A percentile compares a stretch with the other conserved stretches of the same genome.
These are phyloP conservation scores for Hypsizygus ulmarius DNA, from an alignment of 1,284 basidiomycete genomes.

Conservation along the genomic window DNA sequence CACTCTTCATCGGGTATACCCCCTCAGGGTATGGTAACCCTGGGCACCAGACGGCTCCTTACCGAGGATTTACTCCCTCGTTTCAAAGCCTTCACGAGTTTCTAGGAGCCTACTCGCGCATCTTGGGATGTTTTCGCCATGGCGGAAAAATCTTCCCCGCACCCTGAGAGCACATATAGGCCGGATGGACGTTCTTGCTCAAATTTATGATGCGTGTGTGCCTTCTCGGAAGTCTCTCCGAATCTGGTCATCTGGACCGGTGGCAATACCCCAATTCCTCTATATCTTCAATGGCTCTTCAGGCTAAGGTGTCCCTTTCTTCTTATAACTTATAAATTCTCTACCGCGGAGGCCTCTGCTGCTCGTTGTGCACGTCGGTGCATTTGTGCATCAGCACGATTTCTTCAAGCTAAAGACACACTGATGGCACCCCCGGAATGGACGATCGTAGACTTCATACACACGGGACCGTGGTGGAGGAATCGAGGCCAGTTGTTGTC, in stretches of 20 bases:
- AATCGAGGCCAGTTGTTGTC: constrained; percentile 46
- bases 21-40: background rate
- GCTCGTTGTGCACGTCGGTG: constrained; percentile 1
- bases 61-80: too few relatives aligned
- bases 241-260: constrained; percentile 6
- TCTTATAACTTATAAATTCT: background rate
- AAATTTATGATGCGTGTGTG: constrained; percentile 4
- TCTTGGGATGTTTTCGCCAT: too few relatives aligned
- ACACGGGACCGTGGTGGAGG: constrained; percentile 59
- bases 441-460: constrained; percentile 57
- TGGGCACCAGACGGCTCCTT: too few relatives aligned
- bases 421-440: constrained; percentile 37
- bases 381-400: background rate
- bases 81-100: too few relatives aligned
- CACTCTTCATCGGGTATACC: background rate
- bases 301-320: background rate
- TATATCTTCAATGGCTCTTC: constrained; percentile 3
- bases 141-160: too few relatives aligned
- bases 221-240: constrained; percentile 2
- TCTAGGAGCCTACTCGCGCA: too few relatives aligned
- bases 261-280: constrained; percentile 5
- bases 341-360: background rate
- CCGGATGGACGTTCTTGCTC: background rate
- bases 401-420: background rate
- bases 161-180: background rate